Evolutionary conservation across 2,329 filamentous ascomycete genomes (phyloP).

Genomic region (Fusarium sp.): DNA sequence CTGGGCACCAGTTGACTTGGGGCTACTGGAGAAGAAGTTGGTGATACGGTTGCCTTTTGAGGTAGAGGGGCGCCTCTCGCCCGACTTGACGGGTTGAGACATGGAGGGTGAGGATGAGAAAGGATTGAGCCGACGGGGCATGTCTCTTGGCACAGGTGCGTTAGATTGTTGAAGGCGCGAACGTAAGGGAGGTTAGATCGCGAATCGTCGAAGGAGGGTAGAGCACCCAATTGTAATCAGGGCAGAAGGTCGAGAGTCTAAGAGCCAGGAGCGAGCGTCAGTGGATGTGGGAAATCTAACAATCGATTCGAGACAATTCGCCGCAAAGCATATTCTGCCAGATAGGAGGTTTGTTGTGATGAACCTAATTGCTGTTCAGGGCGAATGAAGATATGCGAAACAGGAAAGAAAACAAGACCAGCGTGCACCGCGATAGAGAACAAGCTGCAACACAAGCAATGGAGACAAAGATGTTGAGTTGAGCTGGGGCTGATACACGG

Average conservation of each 20-base stretch:
- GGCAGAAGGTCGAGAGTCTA: slow-evolving; percentile 2
- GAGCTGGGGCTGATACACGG: slow-evolving; percentile 11
- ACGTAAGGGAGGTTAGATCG: slow-evolving; percentile 7
- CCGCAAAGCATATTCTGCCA: slow-evolving; percentile 19
- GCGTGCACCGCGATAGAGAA: slow-evolving; percentile 16
- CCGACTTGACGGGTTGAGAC: slow-evolving; percentile 57
- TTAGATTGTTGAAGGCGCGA: slow-evolving; percentile 12
- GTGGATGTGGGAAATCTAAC: slow-evolving; percentile 7
- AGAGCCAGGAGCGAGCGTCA: slow-evolving; percentile 21
- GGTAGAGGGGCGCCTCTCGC: slow-evolving; percentile 66
- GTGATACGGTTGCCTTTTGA: slow-evolving; percentile 79
- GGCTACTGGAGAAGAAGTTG: slow-evolving; percentile 83
- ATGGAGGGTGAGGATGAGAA: slow-evolving; percentile 61
- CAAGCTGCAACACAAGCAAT: slow-evolving; percentile 21
- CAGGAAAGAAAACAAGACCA: neutral
- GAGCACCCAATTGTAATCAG: neutral
- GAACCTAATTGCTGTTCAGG: slow-evolving; percentile 3
- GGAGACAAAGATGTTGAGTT: slow-evolving; percentile 14
- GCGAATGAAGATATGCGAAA: neutral
- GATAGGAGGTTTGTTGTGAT: slow-evolving; percentile 17
- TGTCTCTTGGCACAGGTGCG: slow-evolving; percentile 49
- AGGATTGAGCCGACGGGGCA: slow-evolving; percentile 69
- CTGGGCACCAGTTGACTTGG: slow-evolving; percentile 74
- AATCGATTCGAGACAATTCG: slow-evolving; percentile 15
- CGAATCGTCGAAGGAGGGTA: slow-evolving; percentile 6